Conservation (phyloP, 1,284 basidiomycete species). For the Ganoderma sp. region DNA sequence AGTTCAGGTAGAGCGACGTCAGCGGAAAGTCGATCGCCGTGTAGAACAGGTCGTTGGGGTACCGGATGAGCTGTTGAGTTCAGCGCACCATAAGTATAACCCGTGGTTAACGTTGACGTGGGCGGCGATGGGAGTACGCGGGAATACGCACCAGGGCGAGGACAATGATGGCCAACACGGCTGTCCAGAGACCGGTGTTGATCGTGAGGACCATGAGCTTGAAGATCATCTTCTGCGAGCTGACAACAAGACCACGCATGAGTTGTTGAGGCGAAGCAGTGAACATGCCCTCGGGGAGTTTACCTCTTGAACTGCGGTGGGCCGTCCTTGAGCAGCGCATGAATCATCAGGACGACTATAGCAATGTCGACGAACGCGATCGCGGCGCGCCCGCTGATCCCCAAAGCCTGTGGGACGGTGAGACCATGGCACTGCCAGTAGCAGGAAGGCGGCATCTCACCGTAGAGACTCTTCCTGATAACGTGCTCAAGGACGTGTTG, state of each 20-base stretch:
- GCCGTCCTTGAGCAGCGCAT: constrained; percentile 6
- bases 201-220: constrained; percentile 12
- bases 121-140: too few species aligned
- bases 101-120: too few species aligned
- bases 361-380: constrained; percentile 13
- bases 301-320: neutral
- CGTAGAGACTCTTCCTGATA: neutral
- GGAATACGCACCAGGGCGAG: constrained; percentile 44
- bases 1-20: constrained; percentile 1
- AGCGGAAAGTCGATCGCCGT: neutral
- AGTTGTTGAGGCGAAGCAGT: neutral
- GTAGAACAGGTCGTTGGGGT: neutral
- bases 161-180: constrained; percentile 14
- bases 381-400: neutral
- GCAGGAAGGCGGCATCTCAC: neutral
- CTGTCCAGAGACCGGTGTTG: constrained; percentile 19
- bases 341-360: constrained; percentile 9
- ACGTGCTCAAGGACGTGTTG: neutral
- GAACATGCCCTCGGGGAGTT: neutral
- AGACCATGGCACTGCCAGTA: neutral
- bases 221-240: constrained; percentile 13
- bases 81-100: too few species aligned
- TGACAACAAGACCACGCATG: neutral
- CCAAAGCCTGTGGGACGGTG: neutral
- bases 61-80: neutral